These are phyloP conservation scores for Geopyxis carbonaria DNA, from an alignment of 495 filamentous ascomycete species.

Conservation along the genomic window DNA sequence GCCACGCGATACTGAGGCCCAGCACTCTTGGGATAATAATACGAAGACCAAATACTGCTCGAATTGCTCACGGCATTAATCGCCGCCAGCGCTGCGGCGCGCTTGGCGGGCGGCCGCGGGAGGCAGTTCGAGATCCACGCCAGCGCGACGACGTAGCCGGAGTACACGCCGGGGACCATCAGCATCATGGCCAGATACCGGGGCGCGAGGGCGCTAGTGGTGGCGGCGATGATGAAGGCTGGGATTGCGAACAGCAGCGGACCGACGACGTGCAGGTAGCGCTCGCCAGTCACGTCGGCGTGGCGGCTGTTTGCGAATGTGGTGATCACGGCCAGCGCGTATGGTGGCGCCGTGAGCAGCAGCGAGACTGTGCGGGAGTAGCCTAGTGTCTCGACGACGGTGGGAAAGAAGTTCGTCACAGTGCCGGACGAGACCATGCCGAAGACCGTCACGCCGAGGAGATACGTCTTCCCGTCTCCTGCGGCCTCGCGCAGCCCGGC, in stretches of 20 bases:
- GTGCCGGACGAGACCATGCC: slow-evolving; percentile 54
- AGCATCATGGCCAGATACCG: slow-evolving; percentile 74
- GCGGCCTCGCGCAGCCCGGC: slow-evolving; percentile 56
- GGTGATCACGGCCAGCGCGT: slow-evolving; percentile 47
- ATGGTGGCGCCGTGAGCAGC: slow-evolving; percentile 60
- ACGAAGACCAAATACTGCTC: slow-evolving; percentile 57
- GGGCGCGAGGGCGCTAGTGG: slow-evolving; percentile 45
- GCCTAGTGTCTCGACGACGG: slow-evolving; percentile 57
- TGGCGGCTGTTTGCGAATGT: slow-evolving; percentile 61
- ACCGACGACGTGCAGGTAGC: slow-evolving; percentile 56
- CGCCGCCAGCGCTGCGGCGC: slow-evolving; percentile 60
- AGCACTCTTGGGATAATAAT: slow-evolving; percentile 45
- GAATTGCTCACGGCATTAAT: slow-evolving; percentile 70
- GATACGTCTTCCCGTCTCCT: slow-evolving; percentile 20
- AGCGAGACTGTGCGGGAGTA: slow-evolving; percentile 52
- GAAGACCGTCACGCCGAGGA: slow-evolving; percentile 46
- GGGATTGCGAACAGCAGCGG: slow-evolving; percentile 51
- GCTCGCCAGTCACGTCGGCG: slow-evolving; percentile 60
- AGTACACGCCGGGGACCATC: slow-evolving; percentile 50
- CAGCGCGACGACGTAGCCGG: slow-evolving; percentile 55
- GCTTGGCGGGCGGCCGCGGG: slow-evolving; percentile 69
- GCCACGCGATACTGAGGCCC: slow-evolving; percentile 42
- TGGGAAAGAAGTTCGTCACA: slow-evolving; percentile 78
- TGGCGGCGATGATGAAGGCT: slow-evolving; percentile 60
- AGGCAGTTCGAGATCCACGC: slow-evolving; percentile 68